Evolutionary conservation across 1,284 basidiomycete genomes (phyloP), one percentile per base, ranked within the genome.

Genomic region (Coniophora puteana): DNA sequence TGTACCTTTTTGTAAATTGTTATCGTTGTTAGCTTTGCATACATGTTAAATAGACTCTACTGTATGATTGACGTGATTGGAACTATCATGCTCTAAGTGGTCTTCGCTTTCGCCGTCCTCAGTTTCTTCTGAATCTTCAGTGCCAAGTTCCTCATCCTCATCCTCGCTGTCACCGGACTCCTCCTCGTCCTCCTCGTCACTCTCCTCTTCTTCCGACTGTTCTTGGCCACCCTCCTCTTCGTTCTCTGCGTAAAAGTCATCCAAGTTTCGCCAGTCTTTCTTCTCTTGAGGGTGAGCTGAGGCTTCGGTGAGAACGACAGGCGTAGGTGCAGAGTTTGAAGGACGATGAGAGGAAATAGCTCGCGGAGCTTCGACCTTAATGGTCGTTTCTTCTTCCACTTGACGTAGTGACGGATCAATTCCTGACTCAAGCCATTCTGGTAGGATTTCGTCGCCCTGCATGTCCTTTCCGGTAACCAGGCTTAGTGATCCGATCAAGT

Each of bases 361-460:
- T 36, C 63, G 58, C 17, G 53, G 58, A n/a, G n/a, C 5, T 63
- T 57, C 1, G 65, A 53, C 3, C 63, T 53, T 5, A 47, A 40
- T n/a, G 61, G 59, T 12, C 66, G 57, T 49, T 37, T 83, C 83
- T 8, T 84, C 82, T 34, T 74, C 75, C 12, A 68, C 71, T 44
- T 84, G 66, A 21, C 80, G 65, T 38, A 83, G 55, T 0, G 66
- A 65, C 3, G 76, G 63, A 42, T 81, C 78, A 2, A 80, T 77
- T 3, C 80, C 80, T 30, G 64, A 59, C 58, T 83, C 80, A 3
- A 78, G 55, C 80, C 80, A 83, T 51, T 81, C 80, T 2, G 78
- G 77, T 7, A 82, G 52, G 4, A 16, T 20, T 8, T 25, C 41
- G 31, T 65, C 65, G 41, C 65, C 52, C 8, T 61, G 62, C 54